These are phyloP conservation scores for Avena eriantha DNA, from an alignment of 176 grass and related monocot species.

Conservation along the genomic window DNA sequence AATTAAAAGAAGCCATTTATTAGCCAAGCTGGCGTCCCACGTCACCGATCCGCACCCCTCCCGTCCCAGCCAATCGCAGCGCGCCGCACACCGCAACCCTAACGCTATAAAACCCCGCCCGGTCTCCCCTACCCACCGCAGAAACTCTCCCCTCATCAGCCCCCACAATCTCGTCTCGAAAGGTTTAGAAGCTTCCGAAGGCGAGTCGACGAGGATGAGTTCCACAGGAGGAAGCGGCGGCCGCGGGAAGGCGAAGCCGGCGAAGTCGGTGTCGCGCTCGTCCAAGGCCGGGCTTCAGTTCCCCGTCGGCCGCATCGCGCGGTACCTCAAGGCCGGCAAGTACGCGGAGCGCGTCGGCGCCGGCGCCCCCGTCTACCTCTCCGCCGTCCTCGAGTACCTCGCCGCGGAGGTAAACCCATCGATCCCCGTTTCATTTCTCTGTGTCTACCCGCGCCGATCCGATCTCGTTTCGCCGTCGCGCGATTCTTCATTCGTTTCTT, in stretches of 20 bases:
- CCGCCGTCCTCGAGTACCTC: conserved; percentile 92
- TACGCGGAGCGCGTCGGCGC: conserved; percentile 93
- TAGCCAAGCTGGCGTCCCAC: conserved; percentile 1
- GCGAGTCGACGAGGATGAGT: conserved; percentile 43
- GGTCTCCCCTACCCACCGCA: not conserved
- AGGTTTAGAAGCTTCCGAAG: conserved; percentile 32
- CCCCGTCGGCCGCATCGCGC: conserved; percentile 81
- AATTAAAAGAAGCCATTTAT: not conserved
- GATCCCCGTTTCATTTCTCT: no score
- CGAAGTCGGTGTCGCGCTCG: conserved; percentile 53
- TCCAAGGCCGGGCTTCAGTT: conserved; percentile 95
- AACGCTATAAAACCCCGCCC: conserved; percentile 46
- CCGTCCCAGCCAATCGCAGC: conserved; percentile 31
- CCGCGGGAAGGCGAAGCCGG: conserved; percentile 51
- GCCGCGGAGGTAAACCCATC: conserved; percentile 70
- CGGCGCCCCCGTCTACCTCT: conserved; percentile 92
- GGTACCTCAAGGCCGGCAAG: conserved; percentile 82
- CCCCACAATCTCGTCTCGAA: not conserved
- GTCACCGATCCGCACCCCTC: conserved; percentile 38
- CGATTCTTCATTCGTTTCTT: not conserved
- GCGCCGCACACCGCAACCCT: conserved; percentile 39
- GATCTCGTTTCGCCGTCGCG: not conserved
- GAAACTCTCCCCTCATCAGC: not conserved
- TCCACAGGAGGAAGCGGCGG: conserved; percentile 51
- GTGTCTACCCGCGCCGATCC: not conserved